Percentiles rank a stretch among this genome's conserved stretches.
Conservation (phyloP, 176 grass and related monocot species). For the Areca catechu region DNA sequence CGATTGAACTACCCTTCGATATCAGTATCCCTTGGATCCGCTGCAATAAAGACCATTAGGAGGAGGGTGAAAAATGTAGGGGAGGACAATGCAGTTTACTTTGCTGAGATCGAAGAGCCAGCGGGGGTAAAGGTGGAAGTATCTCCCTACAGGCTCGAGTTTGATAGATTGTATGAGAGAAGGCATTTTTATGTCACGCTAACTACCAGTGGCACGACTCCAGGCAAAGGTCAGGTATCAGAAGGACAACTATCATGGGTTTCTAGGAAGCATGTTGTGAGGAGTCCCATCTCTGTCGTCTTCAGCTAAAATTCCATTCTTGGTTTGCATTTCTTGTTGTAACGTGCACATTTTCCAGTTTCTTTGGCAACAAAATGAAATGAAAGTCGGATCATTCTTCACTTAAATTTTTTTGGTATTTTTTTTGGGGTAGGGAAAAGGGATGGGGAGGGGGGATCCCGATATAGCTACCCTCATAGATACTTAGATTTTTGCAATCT, state of each 20-base stretch:
- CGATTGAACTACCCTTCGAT: constrained; percentile 1
- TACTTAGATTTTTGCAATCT: no score
- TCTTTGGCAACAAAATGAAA: no score
- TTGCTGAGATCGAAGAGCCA: constrained; percentile 6
- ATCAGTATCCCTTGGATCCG: not conserved
- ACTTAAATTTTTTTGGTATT: no score
- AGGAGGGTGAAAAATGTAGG: constrained; percentile 4
- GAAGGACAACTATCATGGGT: not conserved
- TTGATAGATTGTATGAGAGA: not conserved
- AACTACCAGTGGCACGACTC: not conserved
- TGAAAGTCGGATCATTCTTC: no score
- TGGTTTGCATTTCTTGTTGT: no score
- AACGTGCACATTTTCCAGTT: no score
- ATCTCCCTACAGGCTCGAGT: not conserved
- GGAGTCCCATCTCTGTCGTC: not conserved
- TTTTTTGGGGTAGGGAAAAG: no score
- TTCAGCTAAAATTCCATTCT: not conserved
- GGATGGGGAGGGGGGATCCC: no score
- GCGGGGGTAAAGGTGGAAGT: not conserved
- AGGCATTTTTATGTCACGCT: not conserved
- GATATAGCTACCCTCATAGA: no score
- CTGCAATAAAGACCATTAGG: not conserved
- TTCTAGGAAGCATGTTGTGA: not conserved
- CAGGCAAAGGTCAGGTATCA: not conserved
- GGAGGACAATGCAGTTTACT: not conserved